phyloP scores from a whole-genome alignment of 495 filamentous ascomycete genomes.

The Aspergillus asperescens region DNA sequence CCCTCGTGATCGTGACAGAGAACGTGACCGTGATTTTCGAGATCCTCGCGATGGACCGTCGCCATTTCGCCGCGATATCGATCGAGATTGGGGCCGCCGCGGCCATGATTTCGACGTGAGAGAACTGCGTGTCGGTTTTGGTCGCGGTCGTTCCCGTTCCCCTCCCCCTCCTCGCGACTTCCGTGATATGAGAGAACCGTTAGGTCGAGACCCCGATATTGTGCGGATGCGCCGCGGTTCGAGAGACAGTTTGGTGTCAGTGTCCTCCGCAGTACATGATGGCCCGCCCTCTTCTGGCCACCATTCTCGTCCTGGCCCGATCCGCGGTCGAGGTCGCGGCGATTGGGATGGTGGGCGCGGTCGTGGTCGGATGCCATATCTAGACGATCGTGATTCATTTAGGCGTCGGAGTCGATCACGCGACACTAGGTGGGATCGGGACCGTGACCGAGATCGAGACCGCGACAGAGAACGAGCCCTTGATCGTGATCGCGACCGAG shows the following conservation, averaged over 20 bases:
- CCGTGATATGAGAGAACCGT: constrained; percentile 42
- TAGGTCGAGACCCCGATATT: constrained; percentile 36
- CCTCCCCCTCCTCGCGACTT: constrained; percentile 44
- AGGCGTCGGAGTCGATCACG: constrained; percentile 63
- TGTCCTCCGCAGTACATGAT: constrained; percentile 64
- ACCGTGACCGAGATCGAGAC: constrained; percentile 36
- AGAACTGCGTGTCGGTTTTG: constrained; percentile 36
- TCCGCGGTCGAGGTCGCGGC: constrained; percentile 59
- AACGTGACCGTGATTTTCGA: constrained; percentile 38
- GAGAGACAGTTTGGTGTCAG: constrained; percentile 59
- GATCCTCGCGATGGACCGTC: constrained; percentile 34
- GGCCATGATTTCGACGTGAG: constrained; percentile 42
- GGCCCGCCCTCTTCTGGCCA: constrained; percentile 46
- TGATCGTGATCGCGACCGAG: constrained; percentile 25
- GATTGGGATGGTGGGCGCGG: constrained; percentile 60
- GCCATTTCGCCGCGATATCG: constrained; percentile 33
- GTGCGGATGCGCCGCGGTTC: constrained; percentile 53
- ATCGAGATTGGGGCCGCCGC: constrained; percentile 36
- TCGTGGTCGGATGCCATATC: constrained; percentile 47
- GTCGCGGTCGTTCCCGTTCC: constrained; percentile 43
- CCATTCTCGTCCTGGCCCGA: constrained; percentile 51
- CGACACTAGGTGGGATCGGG: constrained; percentile 54
- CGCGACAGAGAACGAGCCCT: constrained; percentile 28
- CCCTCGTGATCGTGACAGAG: constrained; percentile 37
- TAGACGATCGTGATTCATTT: constrained; percentile 58